Evolutionary conservation across 192 early-diverging fungal species (phyloP).

Genomic region (Dissophora globulifera): DNA sequence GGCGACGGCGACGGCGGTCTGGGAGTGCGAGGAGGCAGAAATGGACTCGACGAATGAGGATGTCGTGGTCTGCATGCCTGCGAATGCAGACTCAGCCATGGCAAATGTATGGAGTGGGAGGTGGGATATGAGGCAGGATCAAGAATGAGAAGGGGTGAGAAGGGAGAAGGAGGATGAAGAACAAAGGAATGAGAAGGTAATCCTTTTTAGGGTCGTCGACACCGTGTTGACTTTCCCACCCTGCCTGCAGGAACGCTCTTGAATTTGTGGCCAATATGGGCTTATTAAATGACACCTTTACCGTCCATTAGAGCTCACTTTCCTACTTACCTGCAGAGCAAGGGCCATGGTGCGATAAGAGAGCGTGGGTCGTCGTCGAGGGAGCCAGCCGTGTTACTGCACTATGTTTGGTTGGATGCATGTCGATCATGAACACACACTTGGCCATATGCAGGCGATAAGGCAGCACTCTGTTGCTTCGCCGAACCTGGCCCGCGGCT

Average conservation of each 20-base stretch:
- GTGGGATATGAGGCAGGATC: not conserved
- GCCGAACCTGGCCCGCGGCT: too few species aligned
- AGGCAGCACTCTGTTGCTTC: too few species aligned
- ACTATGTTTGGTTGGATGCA: too few species aligned
- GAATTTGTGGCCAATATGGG: not conserved
- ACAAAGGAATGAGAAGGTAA: constrained; percentile 7
- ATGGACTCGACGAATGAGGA: constrained; percentile 9
- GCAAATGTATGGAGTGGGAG: not conserved
- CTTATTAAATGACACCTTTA: too few species aligned
- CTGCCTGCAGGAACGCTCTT: constrained; percentile 4
- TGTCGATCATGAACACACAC: too few species aligned
- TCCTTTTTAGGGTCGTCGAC: constrained; percentile 1
- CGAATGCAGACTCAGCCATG: constrained; percentile 24
- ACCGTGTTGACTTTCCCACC: constrained; percentile 30
- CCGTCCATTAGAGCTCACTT: too few species aligned
- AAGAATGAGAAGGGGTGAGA: not conserved
- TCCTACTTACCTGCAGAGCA: too few species aligned
- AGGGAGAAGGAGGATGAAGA: not conserved
- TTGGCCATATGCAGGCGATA: too few species aligned
- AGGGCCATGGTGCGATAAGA: too few species aligned
- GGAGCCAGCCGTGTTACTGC: too few species aligned
- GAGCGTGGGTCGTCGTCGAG: too few species aligned
- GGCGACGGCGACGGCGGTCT: not conserved
- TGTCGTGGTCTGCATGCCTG: constrained; percentile 6
- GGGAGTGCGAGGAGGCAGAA: too few species aligned